Base-by-base conservation (phyloP, 176 grass and related monocot species). In the Melocanna baccifera region DNA sequence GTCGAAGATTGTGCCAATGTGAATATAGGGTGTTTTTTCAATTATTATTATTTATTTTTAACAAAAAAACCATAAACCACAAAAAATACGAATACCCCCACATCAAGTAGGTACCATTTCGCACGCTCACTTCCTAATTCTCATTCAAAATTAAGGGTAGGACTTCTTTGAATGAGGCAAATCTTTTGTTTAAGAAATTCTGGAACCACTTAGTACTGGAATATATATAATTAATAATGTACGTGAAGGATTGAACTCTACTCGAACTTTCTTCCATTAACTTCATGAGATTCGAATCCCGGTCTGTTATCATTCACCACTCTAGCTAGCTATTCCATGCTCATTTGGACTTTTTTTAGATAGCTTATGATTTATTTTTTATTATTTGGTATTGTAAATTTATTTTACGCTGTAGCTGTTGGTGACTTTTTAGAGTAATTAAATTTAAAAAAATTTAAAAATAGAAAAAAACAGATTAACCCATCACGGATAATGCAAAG, bases 261-360 rank as follows among this genome's bases (percentile, higher is more conserved):
- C 28, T 34, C 36, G 76, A 48, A 48, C 18, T 66, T 12, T 6
- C 32, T 18, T 13, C 69, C 18, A 43, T 72, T n/a, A 61, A 47
- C n/a, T 34, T 71, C 37, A 82, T 82, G 67, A 39, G 53, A 72
- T 59, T 71, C 37, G 67, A 70, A 81, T 67, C 66, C 48, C 6
- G 10, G 23, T 25, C 26, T 68, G 11, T 25, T 53, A 53, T 83
- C 1, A 34, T 34, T 34, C 52, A 26, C 59, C 56, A 50, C 40
- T 48, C 55, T 73, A 73, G 23, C 37, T 70, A 45, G 14, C 79
- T 56, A 13, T 16, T 15, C 10, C 29, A 25, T n/a, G n/a, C n/a
- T n/a, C n/a, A n/a, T n/a, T n/a, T n/a, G n/a, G n/a, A n/a, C n/a
- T n/a, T n/a, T n/a, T n/a, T n/a, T n/a, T n/a, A n/a, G n/a, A n/a